phyloP scores from a whole-genome alignment of 352 stramenopile genomes.

The Pythium angustatum region DNA sequence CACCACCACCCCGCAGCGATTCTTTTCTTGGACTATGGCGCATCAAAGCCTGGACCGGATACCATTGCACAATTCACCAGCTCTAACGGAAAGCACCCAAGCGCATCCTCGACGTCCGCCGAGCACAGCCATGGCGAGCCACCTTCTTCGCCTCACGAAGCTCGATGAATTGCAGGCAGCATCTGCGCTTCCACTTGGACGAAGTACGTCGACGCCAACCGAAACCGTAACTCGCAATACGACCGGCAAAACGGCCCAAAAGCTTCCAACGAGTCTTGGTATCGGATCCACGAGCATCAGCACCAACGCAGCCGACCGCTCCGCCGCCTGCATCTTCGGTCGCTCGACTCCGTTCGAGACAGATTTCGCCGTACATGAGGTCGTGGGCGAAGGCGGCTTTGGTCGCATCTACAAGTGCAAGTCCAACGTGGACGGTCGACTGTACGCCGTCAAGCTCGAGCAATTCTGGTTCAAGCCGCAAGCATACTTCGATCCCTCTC shows the following conservation, averaged over 20 bases:
- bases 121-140: not conserved
- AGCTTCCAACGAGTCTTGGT: not conserved
- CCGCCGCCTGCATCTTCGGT: constrained; percentile 47
- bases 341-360: constrained; percentile 79
- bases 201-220: constrained; percentile 58
- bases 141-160: constrained; percentile 14
- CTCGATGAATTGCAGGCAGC: constrained; percentile 29
- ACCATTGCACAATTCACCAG: not conserved
- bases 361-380: constrained; percentile 65
- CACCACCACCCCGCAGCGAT: not conserved
- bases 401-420: constrained; percentile 81
- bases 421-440: constrained; percentile 64
- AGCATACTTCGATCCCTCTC: constrained; percentile 70
- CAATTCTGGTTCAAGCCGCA: constrained; percentile 86
- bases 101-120: not conserved
- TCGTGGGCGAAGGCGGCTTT: constrained; percentile 74
- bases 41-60: not conserved
- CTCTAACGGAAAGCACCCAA: not conserved
- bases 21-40: not conserved
- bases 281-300: not conserved
- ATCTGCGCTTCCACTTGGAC: constrained; percentile 46
- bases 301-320: constrained; percentile 1
- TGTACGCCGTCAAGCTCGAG: constrained; percentile 81
- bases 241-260: not conserved
- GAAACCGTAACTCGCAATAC: constrained; percentile 22